Evolutionary conservation across 2,329 filamentous ascomycete species (phyloP).

Genomic region (Diaporthe nobilis): DNA sequence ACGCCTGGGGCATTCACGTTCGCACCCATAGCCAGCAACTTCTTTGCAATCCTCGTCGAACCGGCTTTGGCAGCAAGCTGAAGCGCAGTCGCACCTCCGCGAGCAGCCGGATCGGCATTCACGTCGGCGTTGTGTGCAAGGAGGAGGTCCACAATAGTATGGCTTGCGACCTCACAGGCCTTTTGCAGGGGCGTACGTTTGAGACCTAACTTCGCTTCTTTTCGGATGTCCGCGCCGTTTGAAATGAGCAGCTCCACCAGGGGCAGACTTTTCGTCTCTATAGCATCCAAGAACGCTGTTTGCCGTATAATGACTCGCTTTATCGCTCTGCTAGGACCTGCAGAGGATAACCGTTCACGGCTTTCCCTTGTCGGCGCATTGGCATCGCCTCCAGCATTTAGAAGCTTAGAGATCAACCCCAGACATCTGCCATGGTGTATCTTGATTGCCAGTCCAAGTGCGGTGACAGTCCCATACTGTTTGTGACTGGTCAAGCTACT

Average conservation of each 20-base stretch:
- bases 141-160: neutral
- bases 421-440: neutral
- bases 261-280: neutral
- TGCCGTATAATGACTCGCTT: neutral
- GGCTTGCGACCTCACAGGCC: neutral
- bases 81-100: neutral
- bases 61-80: slow-evolving; percentile 4
- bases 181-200: slow-evolving; percentile 14
- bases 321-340: neutral
- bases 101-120: neutral
- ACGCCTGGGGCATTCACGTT: neutral
- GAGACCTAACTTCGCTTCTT: neutral
- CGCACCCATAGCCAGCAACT: neutral
- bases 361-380: neutral
- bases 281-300: neutral
- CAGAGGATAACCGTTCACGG: accelerated
- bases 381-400: neutral
- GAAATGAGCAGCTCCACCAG: neutral
- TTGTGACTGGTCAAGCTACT: neutral
- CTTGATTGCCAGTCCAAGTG: neutral
- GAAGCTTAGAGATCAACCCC: neutral
- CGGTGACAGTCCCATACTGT: neutral
- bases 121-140: neutral
- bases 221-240: neutral
- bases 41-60: neutral